Conservation (phyloP, 805 yeast genomes). For the Cyberlindnera saturnus region DNA sequence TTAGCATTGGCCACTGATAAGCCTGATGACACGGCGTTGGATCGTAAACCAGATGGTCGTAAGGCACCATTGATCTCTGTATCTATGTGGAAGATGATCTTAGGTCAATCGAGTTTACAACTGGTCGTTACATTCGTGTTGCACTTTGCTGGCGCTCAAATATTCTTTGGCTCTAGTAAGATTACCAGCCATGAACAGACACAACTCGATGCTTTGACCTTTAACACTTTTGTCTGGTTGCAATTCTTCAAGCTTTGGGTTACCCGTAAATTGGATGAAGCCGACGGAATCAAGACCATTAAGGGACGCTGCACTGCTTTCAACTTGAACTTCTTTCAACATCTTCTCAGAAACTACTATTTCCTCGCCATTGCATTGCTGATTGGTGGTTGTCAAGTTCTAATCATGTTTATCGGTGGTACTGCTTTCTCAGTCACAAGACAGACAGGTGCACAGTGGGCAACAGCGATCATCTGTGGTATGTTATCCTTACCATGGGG, state of each 20-base stretch:
- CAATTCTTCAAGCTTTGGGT: conserved; percentile 92
- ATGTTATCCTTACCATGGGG: conserved; percentile 79
- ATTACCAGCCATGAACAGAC: conserved; percentile 40
- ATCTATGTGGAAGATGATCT: conserved; percentile 98
- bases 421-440: conserved; percentile 81
- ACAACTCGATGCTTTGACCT: conserved; percentile 77
- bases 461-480: conserved; percentile 77
- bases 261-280: conserved; percentile 86
- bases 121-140: conserved; percentile 70
- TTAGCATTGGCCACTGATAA: conserved; percentile 96
- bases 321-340: conserved; percentile 78
- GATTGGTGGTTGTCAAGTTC: conserved; percentile 77
- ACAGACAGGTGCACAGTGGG: conserved; percentile 88
- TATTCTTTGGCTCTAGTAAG: conserved; percentile 41
- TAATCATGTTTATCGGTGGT: conserved; percentile 97
- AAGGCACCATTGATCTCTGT: conserved; percentile 71
- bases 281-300: conserved; percentile 55
- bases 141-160: conserved; percentile 67
- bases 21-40: conserved; percentile 77
- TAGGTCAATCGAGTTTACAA: conserved; percentile 81
- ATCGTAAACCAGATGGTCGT: conserved; percentile 81
- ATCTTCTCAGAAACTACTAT: conserved; percentile 76
- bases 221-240: conserved; percentile 96
- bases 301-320: conserved; percentile 52
- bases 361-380: conserved; percentile 66